Base-by-base conservation (phyloP, 2,329 filamentous ascomycete genomes). In the Polytolypa hystricis region DNA sequence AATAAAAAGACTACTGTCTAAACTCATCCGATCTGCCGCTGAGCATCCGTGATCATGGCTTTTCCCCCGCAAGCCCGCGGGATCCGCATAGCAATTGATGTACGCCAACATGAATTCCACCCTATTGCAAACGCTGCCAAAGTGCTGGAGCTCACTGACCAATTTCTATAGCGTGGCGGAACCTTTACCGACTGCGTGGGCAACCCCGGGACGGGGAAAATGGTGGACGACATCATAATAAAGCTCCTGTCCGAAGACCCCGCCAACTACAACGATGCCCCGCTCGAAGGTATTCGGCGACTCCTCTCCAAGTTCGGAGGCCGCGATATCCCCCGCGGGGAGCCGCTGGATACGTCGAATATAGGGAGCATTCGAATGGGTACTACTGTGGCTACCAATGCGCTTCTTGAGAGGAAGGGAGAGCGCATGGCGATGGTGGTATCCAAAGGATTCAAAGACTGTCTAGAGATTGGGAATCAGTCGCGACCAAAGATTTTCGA, bases 321-420 rank as follows among this genome's bases (percentile, higher is more conserved):
- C 37, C 70, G 72, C 40, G 79, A 89, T 4, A 86, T 93, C 30
- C 83, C 84, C 3, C 77, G 86, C 32, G 85, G 84, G 17, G 69
- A 86, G 54, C 67, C 81, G 1, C 66, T 94, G 6, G 85, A 94
- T 57, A 94, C 86, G 1, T 74, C 77, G 12, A 65, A 78, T 52
- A 93, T 95, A 48, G 84, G 91, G 48, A 86, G 82, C 38, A 94
- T 95, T 55, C 80, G 87, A 32, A 95, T 95, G 87, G 87, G 87
- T 30, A 95, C 87, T 1, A 95, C 87, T 0, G 86, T 95, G 9
- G 87, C 87, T 7, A 95, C 87, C 1, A 95, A 95, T 57, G 87
- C 87, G 0, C 62, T 95, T 38, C 69, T 95, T 2, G 87, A 95
- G 60, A 70, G 87, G 40, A 94, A 94, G 59, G 87, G 87, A 32